Percentiles rank a stretch among this genome's conserved stretches.
These are phyloP conservation scores for Clohesyomyces aquaticus DNA, from an alignment of 495 filamentous ascomycete species.

Conservation along the genomic window DNA sequence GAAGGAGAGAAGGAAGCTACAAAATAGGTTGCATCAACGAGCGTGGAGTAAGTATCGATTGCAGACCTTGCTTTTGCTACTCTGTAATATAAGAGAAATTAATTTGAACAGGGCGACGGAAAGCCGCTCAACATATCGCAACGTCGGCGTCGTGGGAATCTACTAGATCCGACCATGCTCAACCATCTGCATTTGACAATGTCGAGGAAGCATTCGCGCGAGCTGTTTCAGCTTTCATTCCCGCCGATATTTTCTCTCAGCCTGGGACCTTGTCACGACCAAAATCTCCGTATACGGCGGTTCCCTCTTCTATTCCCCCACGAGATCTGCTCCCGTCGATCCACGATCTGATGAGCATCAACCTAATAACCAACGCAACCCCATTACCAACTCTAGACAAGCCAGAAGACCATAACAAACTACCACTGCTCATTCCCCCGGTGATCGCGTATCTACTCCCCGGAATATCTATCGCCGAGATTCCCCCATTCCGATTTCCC, in stretches of 20 bases:
- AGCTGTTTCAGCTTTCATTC: neutral
- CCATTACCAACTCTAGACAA: constrained; percentile 11
- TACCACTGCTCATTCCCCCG: neutral
- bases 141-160: neutral
- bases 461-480: neutral
- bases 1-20: constrained; percentile 12
- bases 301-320: neutral
- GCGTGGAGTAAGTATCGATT: constrained; percentile 18
- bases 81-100: neutral
- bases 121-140: neutral
- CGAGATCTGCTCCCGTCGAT: neutral
- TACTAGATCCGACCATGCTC: neutral
- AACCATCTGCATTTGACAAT: neutral
- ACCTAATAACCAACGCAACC: constrained; percentile 21
- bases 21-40: constrained; percentile 21
- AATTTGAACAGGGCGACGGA: neutral
- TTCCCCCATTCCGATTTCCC: constrained; percentile 39
- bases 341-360: neutral
- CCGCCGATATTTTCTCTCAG: too few species aligned
- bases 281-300: neutral
- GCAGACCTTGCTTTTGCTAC: neutral
- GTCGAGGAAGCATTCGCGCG: neutral
- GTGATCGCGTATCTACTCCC: neutral
- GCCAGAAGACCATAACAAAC: neutral
- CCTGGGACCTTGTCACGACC: too few species aligned